A percentile compares a stretch with the other conserved stretches of the same genome.
These are phyloP conservation scores for Croton setiger DNA, from an alignment of 441 rosid genomes.

Conservation along the genomic window DNA sequence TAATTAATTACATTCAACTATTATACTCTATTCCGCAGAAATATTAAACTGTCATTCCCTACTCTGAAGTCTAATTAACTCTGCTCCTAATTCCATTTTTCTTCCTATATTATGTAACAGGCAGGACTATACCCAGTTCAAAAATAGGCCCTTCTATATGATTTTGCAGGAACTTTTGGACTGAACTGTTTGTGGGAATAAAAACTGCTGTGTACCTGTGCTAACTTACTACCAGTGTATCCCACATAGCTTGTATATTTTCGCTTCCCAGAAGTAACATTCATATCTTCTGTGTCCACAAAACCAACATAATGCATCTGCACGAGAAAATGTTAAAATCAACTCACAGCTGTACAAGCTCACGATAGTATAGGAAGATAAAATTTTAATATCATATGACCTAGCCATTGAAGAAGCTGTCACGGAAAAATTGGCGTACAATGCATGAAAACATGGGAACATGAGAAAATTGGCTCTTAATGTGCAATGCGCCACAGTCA, in stretches of 20 bases:
- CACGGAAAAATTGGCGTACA: not conserved
- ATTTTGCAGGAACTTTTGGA: not conserved
- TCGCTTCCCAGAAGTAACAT: constrained; percentile 70
- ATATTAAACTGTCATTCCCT: too few species aligned
- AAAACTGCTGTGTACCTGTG: constrained; percentile 58
- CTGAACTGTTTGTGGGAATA: constrained; percentile 3
- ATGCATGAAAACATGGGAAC: not conserved
- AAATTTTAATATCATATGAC: not conserved
- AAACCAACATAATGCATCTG: constrained; percentile 74
- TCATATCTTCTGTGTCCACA: constrained; percentile 94
- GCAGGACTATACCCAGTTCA: not conserved
- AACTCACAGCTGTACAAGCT: not conserved
- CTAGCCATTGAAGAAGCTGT: not conserved
- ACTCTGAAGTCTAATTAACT: too few species aligned
- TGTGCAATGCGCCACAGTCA: not conserved
- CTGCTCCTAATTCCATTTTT: too few species aligned
- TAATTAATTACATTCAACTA: too few species aligned
- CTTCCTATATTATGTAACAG: too few species aligned
- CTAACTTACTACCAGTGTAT: constrained; percentile 87
- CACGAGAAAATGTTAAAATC: constrained; percentile 20
- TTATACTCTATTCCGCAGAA: too few species aligned
- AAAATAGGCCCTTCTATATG: not conserved
- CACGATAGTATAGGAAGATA: not conserved
- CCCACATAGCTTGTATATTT: constrained; percentile 84
- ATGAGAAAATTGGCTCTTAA: not conserved